A percentile compares a stretch with the other conserved stretches of the same genome.
phyloP scores from a whole-genome alignment of 352 stramenopile genomes.

The Phytophthora quininea region DNA sequence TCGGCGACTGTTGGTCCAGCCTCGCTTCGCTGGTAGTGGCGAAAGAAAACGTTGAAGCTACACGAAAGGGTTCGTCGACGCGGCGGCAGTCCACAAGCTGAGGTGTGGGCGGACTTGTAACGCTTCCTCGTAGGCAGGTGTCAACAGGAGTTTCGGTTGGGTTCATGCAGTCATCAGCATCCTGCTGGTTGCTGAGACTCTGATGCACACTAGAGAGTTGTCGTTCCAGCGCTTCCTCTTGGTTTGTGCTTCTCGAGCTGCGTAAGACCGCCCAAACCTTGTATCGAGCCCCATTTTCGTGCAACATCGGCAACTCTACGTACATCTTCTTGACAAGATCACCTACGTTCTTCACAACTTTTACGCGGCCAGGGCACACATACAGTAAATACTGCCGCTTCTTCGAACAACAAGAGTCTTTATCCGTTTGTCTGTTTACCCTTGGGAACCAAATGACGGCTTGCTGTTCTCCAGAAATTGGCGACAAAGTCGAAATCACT shows the following conservation, averaged over 20 bases:
- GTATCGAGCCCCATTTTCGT: constrained; percentile 34
- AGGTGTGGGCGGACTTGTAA: not conserved
- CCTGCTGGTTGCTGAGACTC: constrained; percentile 4
- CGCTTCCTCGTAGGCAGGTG: not conserved
- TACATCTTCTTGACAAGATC: constrained; percentile 59
- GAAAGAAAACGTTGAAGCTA: too few relatives aligned
- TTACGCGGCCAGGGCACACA: constrained; percentile 64
- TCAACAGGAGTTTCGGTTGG: not conserved
- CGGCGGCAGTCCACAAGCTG: too few relatives aligned
- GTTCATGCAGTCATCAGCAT: not conserved
- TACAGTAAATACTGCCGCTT: constrained; percentile 62
- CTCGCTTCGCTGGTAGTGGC: too few relatives aligned
- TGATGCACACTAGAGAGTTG: not conserved
- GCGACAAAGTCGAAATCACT: constrained; percentile 32
- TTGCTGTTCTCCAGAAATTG: constrained; percentile 14
- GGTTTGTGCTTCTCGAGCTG: constrained; percentile 10
- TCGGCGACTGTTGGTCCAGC: too few relatives aligned
- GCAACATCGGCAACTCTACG: constrained; percentile 48
- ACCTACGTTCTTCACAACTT: constrained; percentile 59
- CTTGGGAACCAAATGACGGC: constrained; percentile 55
- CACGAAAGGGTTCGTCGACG: too few relatives aligned
- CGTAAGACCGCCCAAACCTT: constrained; percentile 46
- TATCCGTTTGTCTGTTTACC: not conserved
- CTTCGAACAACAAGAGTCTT: not conserved
- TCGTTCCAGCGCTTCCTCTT: constrained; percentile 11